Base-by-base conservation (phyloP, 2,329 filamentous ascomycete species). In the Colletotrichum sp. region DNA sequence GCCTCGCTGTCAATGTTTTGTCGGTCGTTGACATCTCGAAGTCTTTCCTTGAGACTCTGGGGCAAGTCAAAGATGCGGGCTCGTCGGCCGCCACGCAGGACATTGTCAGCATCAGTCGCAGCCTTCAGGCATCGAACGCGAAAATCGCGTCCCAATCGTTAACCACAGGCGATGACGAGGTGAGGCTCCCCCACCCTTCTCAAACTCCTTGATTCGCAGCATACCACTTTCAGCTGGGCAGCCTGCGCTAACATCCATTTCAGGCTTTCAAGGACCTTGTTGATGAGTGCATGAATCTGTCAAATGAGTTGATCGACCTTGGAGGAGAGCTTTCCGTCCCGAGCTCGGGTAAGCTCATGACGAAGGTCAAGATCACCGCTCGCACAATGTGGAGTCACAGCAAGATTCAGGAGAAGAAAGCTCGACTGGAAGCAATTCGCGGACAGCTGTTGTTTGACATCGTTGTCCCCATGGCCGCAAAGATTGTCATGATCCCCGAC, bases 331-430 rank as follows among this genome's bases (percentile, higher is more conserved):
- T n/a, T n/a, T n/a, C n/a, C n/a, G n/a, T n/a, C n/a, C n/a, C n/a
- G n/a, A n/a, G n/a, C 3, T 49, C 19, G 39, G 7, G 19, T 22
- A 2, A 0, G 3, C 9, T 49, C 0, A 1, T 49, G 5, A 4
- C 5, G 9, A n/a, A 1, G 39, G 1, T 49, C 6, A 49, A 49
- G 3, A 1, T 49, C 5, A 7, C 39, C 0, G 9, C 19, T 22
- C 39, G 1, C 1, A 22, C 39, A 0, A 12, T 49, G 19, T 22
- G 44, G 44, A 49, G 44, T 11, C 44, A 12, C 1, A 22, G 44
- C 1, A 12, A 12, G 19, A 49, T 49, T 6, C 0, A 22, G 4
- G 44, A 6, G 44, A 49, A 7, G 19, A 49, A 22, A 7, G 0
- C 1, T 0, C 19, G 39, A 1, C 5, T 49, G 39, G 9, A 4